Evolutionary conservation across 352 stramenopile species (phyloP), one percentile per base, ranked within the genome.

Genomic region (Discostella stelligera): DNA sequence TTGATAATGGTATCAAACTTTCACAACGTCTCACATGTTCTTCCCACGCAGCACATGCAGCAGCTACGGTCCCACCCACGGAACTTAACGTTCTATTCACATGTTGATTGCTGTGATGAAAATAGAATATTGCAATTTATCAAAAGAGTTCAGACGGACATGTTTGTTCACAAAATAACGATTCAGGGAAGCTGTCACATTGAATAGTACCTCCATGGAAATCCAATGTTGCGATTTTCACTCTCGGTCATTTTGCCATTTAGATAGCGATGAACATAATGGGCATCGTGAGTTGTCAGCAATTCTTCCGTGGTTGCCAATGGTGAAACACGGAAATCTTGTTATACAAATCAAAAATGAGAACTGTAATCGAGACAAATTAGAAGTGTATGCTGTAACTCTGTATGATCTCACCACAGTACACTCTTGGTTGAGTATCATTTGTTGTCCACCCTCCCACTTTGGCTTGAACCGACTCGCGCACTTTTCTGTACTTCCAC

Each of bases 401-500:
- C 27, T 32, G 27, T 49, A 41, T 70, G 37, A 48, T 84, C 76
- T 74, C 65, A 87, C 80, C 83, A 74, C 70, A 85, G 52, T 80
- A 11, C 16, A 84, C 44, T 25, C 58, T 21, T 62, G 39, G 67
- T 69, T 61, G 20, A n/a, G 84, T 41, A 49, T 79, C 44, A 1
- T 55, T 14, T 14, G 7, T 14, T 14, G 37, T 9, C 25, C 65
- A 65, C 74, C 73, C 41, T 30, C 62, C 21, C 0, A 84, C 37
- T 60, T 76, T 59, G 39, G 71, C 13, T 68, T 91, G 83, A 14
- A 90, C 63, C 59, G 70, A 63, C 66, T 87, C 55, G 18, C 91
- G 66, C 9, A 94, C 88, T 75, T 89, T 68, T 39, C 73, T 66
- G 71, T 95, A 95, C 74, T 95, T 95, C 46, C 85, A 54, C 91